A percentile compares a stretch with the other conserved stretches of the same genome.
Conservation (phyloP, 179 eudicot genomes). For the Sideroxylon spinosum region DNA sequence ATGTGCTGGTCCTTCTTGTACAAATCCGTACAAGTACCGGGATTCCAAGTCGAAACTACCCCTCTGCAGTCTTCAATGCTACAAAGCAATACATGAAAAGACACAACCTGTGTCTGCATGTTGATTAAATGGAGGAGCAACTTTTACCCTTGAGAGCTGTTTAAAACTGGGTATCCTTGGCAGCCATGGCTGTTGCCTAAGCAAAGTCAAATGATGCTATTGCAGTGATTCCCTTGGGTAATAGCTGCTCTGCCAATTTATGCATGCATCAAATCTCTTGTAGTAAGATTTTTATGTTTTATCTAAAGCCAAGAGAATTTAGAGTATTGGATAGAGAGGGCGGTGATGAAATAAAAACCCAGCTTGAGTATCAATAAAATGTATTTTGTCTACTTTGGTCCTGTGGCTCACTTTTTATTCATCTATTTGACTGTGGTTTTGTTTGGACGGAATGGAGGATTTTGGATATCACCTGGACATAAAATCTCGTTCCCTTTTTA, state of each 20-base stretch:
- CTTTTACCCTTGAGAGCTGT: neutral
- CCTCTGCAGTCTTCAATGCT: conserved; percentile 84
- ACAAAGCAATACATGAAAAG: conserved; percentile 60
- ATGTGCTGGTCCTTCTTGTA: conserved; percentile 77
- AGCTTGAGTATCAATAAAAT: neutral
- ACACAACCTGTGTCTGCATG: conserved; percentile 24
- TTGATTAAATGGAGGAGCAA: conserved; percentile 11
- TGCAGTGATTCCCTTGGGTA: neutral
- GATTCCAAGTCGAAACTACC: conserved; percentile 83
- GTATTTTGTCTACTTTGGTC: neutral
- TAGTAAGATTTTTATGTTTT: neutral
- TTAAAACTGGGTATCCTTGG: neutral
- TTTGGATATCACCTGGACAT: neutral
- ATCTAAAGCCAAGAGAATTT: neutral
- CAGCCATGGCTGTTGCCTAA: neutral
- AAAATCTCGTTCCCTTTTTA: too few species aligned
- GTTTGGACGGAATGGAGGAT: neutral
- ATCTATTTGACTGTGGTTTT: neutral
- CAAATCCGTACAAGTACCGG: conserved; percentile 75
- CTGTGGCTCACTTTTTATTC: neutral
- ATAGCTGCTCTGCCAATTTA: neutral
- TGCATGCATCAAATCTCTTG: neutral
- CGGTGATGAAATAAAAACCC: neutral
- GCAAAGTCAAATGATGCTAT: neutral
- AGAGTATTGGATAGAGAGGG: too few species aligned